Evolutionary conservation across 2,329 filamentous ascomycete genomes (phyloP), one percentile per base, ranked within the genome.

Genomic region (Cadophora sp.): DNA sequence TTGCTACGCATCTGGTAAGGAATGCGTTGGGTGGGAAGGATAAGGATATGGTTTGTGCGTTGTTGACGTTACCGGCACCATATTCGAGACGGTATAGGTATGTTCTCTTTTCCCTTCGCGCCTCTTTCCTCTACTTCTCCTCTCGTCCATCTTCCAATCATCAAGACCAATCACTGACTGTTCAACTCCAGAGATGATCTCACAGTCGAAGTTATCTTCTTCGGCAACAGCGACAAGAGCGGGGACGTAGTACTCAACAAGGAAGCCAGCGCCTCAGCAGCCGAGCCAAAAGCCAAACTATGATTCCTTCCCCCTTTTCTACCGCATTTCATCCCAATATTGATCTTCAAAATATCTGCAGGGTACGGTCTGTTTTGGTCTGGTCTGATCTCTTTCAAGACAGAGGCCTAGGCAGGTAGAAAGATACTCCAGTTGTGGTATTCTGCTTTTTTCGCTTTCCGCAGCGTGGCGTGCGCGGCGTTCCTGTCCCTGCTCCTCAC

Each of bases 181-280:
- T 31, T 8, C 26, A 11, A 62, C 64, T 73, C 34, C 69, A 95
- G 93, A 73, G 96, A 99, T 78, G 96, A 99, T 78, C 83, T 99
- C 71, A 99, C 96, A 0, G 95, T 99, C 19, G 93, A 99, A 80
- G 96, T 99, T 69, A 97, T 99, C 77, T 99, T 99, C 86, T 99
- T 99, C 76, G 96, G 96, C 69, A 89, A 97, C 74, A 88, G 91
- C 43, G 83, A 90, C 64, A 90, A 90, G 78, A 91, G 86, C 34
- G 94, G 94, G 43, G 90, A 91, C 71, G 91, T 98, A 5, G 87
- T 91, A 5, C 79, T 97, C 67, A 99, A 98, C 80, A 84, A 91
- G 72, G 95, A 97, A 76, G 96, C 96, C 1, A 97, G 91, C 69
- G 92, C 91, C 51, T 71, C 70, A 14, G 74, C 72, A 40, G 71